phyloP scores from a whole-genome alignment of 306 rosid species.

The Boehmeria nivea region DNA sequence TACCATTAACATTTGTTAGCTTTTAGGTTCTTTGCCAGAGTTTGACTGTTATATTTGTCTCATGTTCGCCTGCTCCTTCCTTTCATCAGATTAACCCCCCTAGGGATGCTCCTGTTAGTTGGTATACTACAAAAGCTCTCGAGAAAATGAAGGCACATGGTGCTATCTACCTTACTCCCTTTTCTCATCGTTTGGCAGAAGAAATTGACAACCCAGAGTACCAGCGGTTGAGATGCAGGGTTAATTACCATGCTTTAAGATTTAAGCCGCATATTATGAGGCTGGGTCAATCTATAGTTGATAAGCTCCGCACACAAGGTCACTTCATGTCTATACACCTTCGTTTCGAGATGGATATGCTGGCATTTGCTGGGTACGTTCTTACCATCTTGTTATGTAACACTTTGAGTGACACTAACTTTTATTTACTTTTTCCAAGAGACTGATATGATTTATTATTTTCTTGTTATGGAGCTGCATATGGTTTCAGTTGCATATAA shows the following conservation, averaged over 20 bases:
- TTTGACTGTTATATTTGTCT: conserved; percentile 11
- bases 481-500: background rate
- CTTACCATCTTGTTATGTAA: conserved; percentile 11
- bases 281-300: conserved; percentile 85
- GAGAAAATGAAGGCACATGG: conserved; percentile 87
- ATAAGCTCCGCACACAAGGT: conserved; percentile 86
- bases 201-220: conserved; percentile 86
- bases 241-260: conserved; percentile 89
- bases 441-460: background rate
- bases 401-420: conserved; percentile 4
- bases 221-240: conserved; percentile 95
- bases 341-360: conserved; percentile 99
- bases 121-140: conserved; percentile 81
- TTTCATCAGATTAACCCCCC: conserved; percentile 76
- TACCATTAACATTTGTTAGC: conserved; percentile 6
- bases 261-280: conserved; percentile 88
- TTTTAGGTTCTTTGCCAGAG: conserved; percentile 17
- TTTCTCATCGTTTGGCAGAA: conserved; percentile 97
- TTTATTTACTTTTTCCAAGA: conserved; percentile 8
- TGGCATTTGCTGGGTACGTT: conserved; percentile 96
- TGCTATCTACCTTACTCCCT: conserved; percentile 91
- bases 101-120: conserved; percentile 81
- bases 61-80: background rate
- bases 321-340: conserved; percentile 96
- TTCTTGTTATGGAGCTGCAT: background rate